Base-by-base conservation (phyloP, 1,284 basidiomycete genomes). In the Ustilago hordei region DNA sequence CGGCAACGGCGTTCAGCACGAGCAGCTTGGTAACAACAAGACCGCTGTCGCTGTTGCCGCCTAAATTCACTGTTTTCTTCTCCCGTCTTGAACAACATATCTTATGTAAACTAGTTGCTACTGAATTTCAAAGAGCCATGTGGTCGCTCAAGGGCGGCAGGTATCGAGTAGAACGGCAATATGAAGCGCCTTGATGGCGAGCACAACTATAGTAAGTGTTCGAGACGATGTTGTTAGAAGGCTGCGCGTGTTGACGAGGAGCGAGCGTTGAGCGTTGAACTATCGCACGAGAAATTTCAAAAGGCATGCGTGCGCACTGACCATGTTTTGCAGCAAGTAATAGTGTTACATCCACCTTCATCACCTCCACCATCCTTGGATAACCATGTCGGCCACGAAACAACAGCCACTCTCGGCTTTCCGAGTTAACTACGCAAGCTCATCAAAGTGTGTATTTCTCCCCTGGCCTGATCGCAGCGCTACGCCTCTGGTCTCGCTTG, bases 361-460 rank as follows among this genome's bases (percentile, higher is more conserved):
- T 50, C 28, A 23, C 48, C 23, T 15, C 52, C 48, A 50, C 23
- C 48, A 50, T 32, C 28, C 7, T 50, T 50, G 28, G 12, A 50
- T 50, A 23, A 13, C 31, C 48, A 50, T 50, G 48, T 50, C 48
- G 12, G 28, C 48, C 11, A 50, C 28, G 28, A 41, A 58, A 55
- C 59, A 60, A 35, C 58, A 61, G 64, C 69, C 75, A 28, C 69
- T 77, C 15, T 69, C 75, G 48, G 69, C 75, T 0, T 77, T 64
- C 54, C 50, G 75, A 58, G 56, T 77, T 65, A 69, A 67, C 60
- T 77, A 77, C 34, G 65, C 62, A n/a, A 55, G 66, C 65, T 48
- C 65, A 9, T 64, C 69, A 55, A 76, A 72, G 73, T 75, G 52
- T 58, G 68, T 70, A n/a, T 35, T 15, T 31, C 17, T 9, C 23